Evolutionary conservation across 2,329 filamentous ascomycete species (phyloP).

Genomic region (Cladosporium sp.): DNA sequence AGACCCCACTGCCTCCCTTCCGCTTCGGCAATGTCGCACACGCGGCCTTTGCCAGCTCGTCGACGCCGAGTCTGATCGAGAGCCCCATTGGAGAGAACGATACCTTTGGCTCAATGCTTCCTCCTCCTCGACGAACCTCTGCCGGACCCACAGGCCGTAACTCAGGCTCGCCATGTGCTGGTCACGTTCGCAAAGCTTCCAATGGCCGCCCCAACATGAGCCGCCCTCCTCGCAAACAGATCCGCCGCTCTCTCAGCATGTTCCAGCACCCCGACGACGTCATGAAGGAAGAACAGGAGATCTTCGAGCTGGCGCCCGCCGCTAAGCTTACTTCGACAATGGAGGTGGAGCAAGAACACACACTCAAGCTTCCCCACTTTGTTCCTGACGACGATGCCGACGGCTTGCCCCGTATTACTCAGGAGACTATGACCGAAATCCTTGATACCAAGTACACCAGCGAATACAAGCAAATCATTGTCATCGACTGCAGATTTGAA

Average conservation of each 20-base stretch:
- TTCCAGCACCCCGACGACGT: constrained; percentile 90
- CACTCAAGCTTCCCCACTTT: constrained; percentile 80
- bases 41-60: constrained; percentile 43
- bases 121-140: constrained; percentile 66
- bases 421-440: constrained; percentile 79
- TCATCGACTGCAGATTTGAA: constrained; percentile 97
- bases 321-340: constrained; percentile 68
- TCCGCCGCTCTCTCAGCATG: constrained; percentile 93
- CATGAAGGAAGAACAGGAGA: constrained; percentile 73
- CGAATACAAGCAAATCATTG: constrained; percentile 74
- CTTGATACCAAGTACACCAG: constrained; percentile 80
- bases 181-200: constrained; percentile 67
- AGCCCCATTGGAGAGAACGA: constrained; percentile 60
- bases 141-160: constrained; percentile 60
- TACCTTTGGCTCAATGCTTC: constrained; percentile 51
- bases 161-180: constrained; percentile 73
- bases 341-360: constrained; percentile 76
- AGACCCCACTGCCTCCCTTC: constrained; percentile 71
- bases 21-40: constrained; percentile 63
- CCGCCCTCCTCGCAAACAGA: constrained; percentile 79
- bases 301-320: constrained; percentile 48
- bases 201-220: constrained; percentile 61
- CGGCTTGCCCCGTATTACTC: constrained; percentile 82
- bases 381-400: constrained; percentile 77
- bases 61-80: constrained; percentile 71